Conservation (phyloP, 305 asterid genomes). For the Solanum hybrid region DNA sequence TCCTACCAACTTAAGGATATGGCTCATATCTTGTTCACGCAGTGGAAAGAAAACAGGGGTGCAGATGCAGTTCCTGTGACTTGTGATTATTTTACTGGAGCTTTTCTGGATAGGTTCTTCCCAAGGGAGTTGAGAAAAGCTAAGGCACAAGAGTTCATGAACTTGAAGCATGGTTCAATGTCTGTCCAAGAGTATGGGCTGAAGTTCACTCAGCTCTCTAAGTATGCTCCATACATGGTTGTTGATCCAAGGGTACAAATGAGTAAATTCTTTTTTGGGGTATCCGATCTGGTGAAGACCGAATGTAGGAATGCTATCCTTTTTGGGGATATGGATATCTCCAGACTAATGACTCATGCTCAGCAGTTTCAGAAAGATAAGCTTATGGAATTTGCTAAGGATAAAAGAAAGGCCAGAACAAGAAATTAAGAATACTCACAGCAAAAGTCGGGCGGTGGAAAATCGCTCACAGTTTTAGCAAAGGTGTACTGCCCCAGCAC, state of each 20-base stretch:
- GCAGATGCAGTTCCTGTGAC: background rate
- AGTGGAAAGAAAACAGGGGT: background rate
- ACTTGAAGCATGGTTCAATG: background rate
- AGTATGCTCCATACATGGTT: background rate
- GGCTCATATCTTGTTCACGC: background rate
- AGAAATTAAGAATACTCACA: background rate
- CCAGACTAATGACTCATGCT: background rate
- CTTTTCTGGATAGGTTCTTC: background rate
- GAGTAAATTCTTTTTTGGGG: background rate
- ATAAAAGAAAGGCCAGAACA: no score
- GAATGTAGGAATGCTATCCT: background rate
- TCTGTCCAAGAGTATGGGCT: background rate
- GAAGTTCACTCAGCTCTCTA: background rate
- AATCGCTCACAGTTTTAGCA: no score
- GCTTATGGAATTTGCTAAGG: background rate
- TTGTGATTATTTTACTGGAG: background rate
- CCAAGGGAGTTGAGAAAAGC: background rate
- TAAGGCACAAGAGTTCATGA: background rate
- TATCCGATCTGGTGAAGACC: background rate
- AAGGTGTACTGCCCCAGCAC: background rate
- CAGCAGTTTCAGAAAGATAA: background rate
- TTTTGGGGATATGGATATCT: background rate
- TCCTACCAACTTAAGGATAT: background rate
- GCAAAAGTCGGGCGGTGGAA: background rate
- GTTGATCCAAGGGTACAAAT: background rate